Evolutionary conservation across 176 grass and related monocot genomes (phyloP).

Genomic region (Zoysia pacifica): DNA sequence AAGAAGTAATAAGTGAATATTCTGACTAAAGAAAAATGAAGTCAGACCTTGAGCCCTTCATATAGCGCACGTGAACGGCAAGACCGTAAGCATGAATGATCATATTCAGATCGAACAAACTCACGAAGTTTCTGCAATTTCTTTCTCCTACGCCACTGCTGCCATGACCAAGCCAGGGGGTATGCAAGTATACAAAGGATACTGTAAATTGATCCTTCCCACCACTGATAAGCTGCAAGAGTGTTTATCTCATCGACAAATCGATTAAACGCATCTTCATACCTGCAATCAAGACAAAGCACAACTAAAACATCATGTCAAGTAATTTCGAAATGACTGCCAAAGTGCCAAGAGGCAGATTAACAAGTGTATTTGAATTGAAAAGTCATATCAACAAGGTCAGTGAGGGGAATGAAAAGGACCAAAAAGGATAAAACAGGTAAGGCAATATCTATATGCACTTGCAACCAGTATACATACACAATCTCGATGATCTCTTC

Average conservation of each 20-base stretch:
- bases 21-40: conserved; percentile 1
- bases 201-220: conserved; percentile 92
- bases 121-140: conserved; percentile 94
- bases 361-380: conserved; percentile 6
- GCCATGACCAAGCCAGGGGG: conserved; percentile 97
- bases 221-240: conserved; percentile 97
- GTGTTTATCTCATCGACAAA: conserved; percentile 98
- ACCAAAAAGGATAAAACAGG: conserved; percentile 25
- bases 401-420: conserved; percentile 11
- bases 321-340: conserved; percentile 18
- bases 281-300: conserved; percentile 44
- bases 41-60: conserved; percentile 97
- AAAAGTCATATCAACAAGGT: conserved; percentile 5
- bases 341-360: conserved; percentile 16
- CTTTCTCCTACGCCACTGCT: conserved; percentile 94
- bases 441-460: conserved; percentile 1
- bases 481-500: conserved; percentile 97
- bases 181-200: conserved; percentile 84
- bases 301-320: conserved; percentile 29
- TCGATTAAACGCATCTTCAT: conserved; percentile 91
- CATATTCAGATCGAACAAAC: conserved; percentile 99
- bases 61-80: conserved; percentile 98
- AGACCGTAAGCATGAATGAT: conserved; percentile 94
- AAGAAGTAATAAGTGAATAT: conserved; percentile 7
- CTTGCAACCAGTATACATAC: conserved; percentile 53